Conservation (phyloP, 208 protist species). For the Wallacemonas sp. region DNA sequence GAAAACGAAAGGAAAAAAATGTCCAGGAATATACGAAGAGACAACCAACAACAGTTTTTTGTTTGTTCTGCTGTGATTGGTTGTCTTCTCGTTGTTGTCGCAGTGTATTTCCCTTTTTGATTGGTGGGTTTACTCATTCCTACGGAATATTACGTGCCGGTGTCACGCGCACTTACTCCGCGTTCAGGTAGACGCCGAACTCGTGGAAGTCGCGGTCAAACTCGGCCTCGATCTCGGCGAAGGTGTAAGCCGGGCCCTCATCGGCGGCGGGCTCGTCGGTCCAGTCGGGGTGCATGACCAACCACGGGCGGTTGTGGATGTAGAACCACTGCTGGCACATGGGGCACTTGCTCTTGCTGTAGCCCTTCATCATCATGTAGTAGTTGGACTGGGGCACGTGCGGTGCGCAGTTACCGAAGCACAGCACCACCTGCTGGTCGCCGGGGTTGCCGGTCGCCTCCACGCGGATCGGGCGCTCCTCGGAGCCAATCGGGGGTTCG, state of each 20-base stretch:
- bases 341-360: slow-evolving; percentile 87
- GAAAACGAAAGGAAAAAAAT: slow-evolving; percentile 22
- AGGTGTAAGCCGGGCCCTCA: slow-evolving; percentile 88
- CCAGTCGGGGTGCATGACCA: slow-evolving; percentile 91
- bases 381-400: slow-evolving; percentile 89
- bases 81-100: no score
- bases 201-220: slow-evolving; percentile 92
- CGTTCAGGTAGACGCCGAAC: slow-evolving; percentile 88
- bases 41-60: not conserved
- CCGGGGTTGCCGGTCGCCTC: slow-evolving; percentile 81
- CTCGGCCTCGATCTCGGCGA: slow-evolving; percentile 89
- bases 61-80: not conserved
- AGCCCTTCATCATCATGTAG: slow-evolving; percentile 93
- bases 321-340: slow-evolving; percentile 92
- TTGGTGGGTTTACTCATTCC: slow-evolving; percentile 9
- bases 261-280: slow-evolving; percentile 88
- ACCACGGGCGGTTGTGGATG: slow-evolving; percentile 86
- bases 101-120: slow-evolving; percentile 5
- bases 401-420: slow-evolving; percentile 88
- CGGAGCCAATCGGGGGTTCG: slow-evolving; percentile 84
- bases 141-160: not conserved
- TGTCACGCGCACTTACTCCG: slow-evolving; percentile 46
- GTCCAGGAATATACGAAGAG: not conserved
- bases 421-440: slow-evolving; percentile 83
- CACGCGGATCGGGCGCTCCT: slow-evolving; percentile 86